These are phyloP conservation scores for Penicillium roqueforti DNA, from an alignment of 495 filamentous ascomycete species.

Conservation along the genomic window DNA sequence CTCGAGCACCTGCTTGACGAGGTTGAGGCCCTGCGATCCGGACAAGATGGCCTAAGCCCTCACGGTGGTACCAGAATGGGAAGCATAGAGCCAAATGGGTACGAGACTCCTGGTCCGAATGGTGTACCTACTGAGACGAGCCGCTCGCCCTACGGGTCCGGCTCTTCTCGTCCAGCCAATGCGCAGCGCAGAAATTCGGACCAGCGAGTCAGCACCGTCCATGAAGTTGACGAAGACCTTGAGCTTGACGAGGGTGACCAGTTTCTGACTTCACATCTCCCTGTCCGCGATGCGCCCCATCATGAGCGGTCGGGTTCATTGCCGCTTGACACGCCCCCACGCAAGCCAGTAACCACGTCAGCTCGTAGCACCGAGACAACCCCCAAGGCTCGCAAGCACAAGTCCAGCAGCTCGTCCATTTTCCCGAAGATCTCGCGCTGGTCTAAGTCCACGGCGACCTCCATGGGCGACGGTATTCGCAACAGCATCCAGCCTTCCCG, in stretches of 20 bases:
- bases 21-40: slow-evolving; percentile 80
- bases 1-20: slow-evolving; percentile 85
- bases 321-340: slow-evolving; percentile 71
- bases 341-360: slow-evolving; percentile 50
- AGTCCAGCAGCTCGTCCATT: slow-evolving; percentile 81
- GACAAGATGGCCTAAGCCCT: slow-evolving; percentile 34
- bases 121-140: slow-evolving; percentile 65
- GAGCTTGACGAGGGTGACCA: slow-evolving; percentile 52
- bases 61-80: slow-evolving; percentile 26
- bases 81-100: slow-evolving; percentile 54
- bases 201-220: slow-evolving; percentile 83
- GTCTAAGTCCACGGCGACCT: slow-evolving; percentile 93
- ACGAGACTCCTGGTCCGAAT: slow-evolving; percentile 79
- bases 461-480: slow-evolving; percentile 54
- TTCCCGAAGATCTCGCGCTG: slow-evolving; percentile 94
- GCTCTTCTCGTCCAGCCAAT: slow-evolving; percentile 54
- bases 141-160: slow-evolving; percentile 73
- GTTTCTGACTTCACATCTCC: slow-evolving; percentile 45
- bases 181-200: slow-evolving; percentile 58
- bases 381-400: slow-evolving; percentile 78
- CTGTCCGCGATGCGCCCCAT: slow-evolving; percentile 30
- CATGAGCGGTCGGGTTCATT: slow-evolving; percentile 56
- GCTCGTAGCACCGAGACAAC: slow-evolving; percentile 71
- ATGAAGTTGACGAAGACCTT: slow-evolving; percentile 64
- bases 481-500: slow-evolving; percentile 47